Evolutionary conservation across 108 stramenopile genomes (phyloP).

Genomic region (Pseudonitzschia multiseries): DNA sequence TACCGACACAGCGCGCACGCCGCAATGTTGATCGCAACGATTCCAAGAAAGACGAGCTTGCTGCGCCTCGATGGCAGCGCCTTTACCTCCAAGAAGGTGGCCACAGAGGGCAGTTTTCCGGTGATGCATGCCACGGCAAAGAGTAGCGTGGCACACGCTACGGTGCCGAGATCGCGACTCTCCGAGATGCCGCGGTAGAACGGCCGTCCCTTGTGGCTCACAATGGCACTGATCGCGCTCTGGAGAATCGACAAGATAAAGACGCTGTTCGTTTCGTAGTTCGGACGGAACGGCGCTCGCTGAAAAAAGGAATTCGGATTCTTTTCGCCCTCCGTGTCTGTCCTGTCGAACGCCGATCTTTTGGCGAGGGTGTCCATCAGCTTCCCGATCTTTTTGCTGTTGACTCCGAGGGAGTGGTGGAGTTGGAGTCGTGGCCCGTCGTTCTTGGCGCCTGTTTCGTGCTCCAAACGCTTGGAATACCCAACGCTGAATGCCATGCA

Average conservation of each 20-base stretch:
- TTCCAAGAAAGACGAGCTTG: slow-evolving; percentile 15
- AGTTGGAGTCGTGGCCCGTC: background rate
- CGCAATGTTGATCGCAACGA: slow-evolving; percentile 18
- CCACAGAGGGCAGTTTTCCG: slow-evolving; percentile 23
- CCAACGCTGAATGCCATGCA: slow-evolving; percentile 41
- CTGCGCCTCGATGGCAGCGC: slow-evolving; percentile 13
- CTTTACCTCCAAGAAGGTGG: slow-evolving; percentile 30
- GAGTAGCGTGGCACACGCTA: slow-evolving; percentile 9
- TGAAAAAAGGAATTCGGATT: slow-evolving; percentile 31
- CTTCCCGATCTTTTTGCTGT: slow-evolving; percentile 12
- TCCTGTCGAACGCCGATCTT: background rate
- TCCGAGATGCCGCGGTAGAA: slow-evolving; percentile 58
- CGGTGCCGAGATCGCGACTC: slow-evolving; percentile 23
- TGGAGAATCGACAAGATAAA: slow-evolving; percentile 65
- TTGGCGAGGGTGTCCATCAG: slow-evolving; percentile 12
- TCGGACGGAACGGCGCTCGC: slow-evolving; percentile 57
- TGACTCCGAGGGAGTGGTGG: background rate
- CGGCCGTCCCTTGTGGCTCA: slow-evolving; percentile 57
- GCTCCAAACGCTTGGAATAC: slow-evolving; percentile 38
- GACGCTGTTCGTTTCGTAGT: slow-evolving; percentile 60
- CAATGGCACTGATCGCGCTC: slow-evolving; percentile 47
- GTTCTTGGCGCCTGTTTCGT: background rate
- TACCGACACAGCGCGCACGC: slow-evolving; percentile 10
- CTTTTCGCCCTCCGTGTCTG: background rate
- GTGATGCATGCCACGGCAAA: slow-evolving; percentile 19